phyloP scores from a whole-genome alignment of 2,329 filamentous ascomycete genomes.

The Furcasterigmium furcatum region DNA sequence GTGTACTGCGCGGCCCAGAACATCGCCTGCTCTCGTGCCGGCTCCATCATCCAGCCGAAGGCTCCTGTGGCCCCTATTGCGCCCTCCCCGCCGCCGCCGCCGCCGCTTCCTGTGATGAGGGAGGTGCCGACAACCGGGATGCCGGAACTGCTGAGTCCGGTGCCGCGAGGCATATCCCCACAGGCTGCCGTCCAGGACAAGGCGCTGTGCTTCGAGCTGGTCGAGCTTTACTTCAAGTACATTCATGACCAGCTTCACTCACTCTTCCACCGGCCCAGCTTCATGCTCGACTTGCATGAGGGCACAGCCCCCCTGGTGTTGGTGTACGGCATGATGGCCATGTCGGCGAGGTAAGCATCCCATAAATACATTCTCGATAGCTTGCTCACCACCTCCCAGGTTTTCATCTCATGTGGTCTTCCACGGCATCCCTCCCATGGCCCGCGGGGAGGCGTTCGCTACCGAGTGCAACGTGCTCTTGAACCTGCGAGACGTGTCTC shows the following conservation, averaged over 20 bases:
- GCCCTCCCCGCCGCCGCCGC: slow-evolving; percentile 1
- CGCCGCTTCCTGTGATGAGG: background rate
- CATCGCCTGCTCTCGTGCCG: slow-evolving; percentile 12
- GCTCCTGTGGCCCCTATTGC: slow-evolving; percentile 1
- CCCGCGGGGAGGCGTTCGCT: slow-evolving; percentile 17
- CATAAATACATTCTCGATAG: background rate
- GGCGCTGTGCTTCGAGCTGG: slow-evolving; percentile 16
- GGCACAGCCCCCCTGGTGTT: slow-evolving; percentile 15
- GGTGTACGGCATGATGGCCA: slow-evolving; percentile 18
- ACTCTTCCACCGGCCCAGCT: slow-evolving; percentile 24
- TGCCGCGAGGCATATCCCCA: slow-evolving; percentile 8
- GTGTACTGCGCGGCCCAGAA: slow-evolving; percentile 12
- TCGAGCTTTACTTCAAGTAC: slow-evolving; percentile 26
- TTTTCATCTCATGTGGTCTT: slow-evolving; percentile 17
- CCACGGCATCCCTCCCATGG: slow-evolving; percentile 14
- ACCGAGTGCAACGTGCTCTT: slow-evolving; percentile 19
- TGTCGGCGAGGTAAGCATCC: slow-evolving; percentile 13
- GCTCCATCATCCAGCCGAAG: slow-evolving; percentile 14
- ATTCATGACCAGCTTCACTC: slow-evolving; percentile 29
- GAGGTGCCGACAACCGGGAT: background rate
- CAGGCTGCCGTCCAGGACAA: slow-evolving; percentile 11
- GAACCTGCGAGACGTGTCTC: slow-evolving; percentile 27
- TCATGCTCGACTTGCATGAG: slow-evolving; percentile 16
- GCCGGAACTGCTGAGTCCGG: slow-evolving; percentile 8
- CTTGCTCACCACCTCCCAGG: slow-evolving; percentile 3